Conservation (phyloP, 2,329 filamentous ascomycete genomes). For the Macroventuria anomochaeta region DNA sequence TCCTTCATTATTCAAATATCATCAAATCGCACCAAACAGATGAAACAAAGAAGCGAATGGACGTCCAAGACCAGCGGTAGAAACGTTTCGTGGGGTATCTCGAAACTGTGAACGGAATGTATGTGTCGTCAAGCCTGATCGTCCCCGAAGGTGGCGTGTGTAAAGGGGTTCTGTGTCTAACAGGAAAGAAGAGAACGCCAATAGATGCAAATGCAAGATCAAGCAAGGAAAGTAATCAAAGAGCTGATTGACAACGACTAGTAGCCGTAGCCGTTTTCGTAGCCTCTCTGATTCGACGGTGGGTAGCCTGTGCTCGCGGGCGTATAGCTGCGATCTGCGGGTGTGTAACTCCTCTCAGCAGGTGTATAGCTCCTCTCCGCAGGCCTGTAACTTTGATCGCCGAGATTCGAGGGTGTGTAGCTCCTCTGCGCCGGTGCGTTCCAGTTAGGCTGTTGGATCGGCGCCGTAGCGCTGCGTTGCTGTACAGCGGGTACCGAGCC, state of each 20-base stretch:
- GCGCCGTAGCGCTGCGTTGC: slow-evolving; percentile 46
- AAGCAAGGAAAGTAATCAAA: background rate
- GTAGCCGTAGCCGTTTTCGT: slow-evolving; percentile 29
- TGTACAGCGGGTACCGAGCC: slow-evolving; percentile 27
- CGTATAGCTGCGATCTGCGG: slow-evolving; percentile 18
- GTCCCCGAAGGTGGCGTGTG: slow-evolving; percentile 1
- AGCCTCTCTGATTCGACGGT: slow-evolving; percentile 25
- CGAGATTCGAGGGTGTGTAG: slow-evolving; percentile 29
- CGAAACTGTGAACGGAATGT: slow-evolving; percentile 30
- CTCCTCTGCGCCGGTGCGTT: slow-evolving; percentile 25
- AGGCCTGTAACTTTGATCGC: slow-evolving; percentile 12
- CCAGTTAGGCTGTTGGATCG: slow-evolving; percentile 39
- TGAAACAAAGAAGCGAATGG: slow-evolving; percentile 33
- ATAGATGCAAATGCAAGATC: slow-evolving; percentile 14
- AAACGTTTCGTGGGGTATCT: slow-evolving; percentile 37
- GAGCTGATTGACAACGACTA: background rate
- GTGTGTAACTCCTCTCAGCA: slow-evolving; percentile 7
- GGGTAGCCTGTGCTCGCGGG: slow-evolving; percentile 20
- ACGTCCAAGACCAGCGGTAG: slow-evolving; percentile 44
- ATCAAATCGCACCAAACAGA: slow-evolving; percentile 10
- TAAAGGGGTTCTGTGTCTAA: slow-evolving; percentile 22
- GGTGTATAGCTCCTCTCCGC: slow-evolving; percentile 12
- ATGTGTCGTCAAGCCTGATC: slow-evolving; percentile 19
- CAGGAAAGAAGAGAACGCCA: slow-evolving; percentile 31
- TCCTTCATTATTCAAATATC: background rate